Evolutionary conservation across 1,139 yeast species (phyloP), one percentile per base, ranked within the genome.

Genomic region (Hanseniaspora sp.): DNA sequence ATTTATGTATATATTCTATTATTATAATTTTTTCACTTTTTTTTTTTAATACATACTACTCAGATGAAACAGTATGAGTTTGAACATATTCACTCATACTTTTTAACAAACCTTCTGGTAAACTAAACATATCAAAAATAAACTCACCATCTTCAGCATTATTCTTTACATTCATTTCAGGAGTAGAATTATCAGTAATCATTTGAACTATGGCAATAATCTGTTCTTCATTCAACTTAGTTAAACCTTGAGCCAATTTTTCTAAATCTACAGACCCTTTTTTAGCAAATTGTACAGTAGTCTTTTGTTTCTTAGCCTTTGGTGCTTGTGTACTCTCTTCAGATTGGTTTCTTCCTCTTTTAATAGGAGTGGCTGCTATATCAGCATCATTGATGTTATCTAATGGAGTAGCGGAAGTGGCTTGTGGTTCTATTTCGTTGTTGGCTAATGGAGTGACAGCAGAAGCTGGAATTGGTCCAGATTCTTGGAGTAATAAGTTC

Each of bases 111-210:
- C 87, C 82, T 67, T 90, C 97, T 23, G 98, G 98, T 62, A 92
- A 75, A 45, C 97, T 90, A 69, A 82, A 90, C 63, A 92, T 76
- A 70, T 92, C 98, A 86, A 92, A 87, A 57, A 95, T 90, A 69
- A 92, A 92, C 72, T 92, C 98, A 52, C 98, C 98, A 64, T 87
- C 94, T 59, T 90, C 97, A 53, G 86, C 90, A 66, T 92, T 96
- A 69, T 92, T 92, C 67, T 90, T 88, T 64, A 92, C 86, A 69
- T 86, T 88, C 96, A 92, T 92, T 56, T 92, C 97, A 49, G 86
- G 82, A 17, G 97, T 88, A 69, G 87, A 82, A 71, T 92, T 92
- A 69, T 92, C 97, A 54, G 95, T 88, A 40, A 92, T 95, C 96
- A 92, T 90, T 70, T 92, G 97, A 54, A 92, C 97, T 53, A 92